Evolutionary conservation across 108 stramenopile species (phyloP), one percentile per base, ranked within the genome.

Genomic region (Cyclotella choctawhatcheeana): DNA sequence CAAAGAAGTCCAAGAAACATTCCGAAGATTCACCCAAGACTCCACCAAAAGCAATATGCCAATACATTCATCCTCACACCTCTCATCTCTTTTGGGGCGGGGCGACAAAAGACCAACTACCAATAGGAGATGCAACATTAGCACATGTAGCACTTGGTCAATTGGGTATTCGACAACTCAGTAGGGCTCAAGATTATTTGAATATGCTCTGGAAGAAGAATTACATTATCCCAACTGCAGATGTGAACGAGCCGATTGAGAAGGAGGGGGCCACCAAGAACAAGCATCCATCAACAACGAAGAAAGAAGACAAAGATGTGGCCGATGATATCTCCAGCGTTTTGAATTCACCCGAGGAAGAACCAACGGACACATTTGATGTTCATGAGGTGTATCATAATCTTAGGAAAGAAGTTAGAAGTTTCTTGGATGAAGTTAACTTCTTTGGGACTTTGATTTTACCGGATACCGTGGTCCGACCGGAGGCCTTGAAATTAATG

Each of bases 381-480:
- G 77, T 78, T 54, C 81, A 78, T 44, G 66, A 67, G 43, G 44
- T 69, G 3, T 82, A 82, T 67, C 81, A 82, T 24, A 78, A 82
- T 47, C 32, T 74, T 37, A 65, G 81, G 14, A 82, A 82, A 56
- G 81, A 82, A 48, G 21, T 82, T 14, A 52, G 81, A 16, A 82
- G 81, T 33, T 82, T 82, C 31, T 50, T 78, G 13, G 81, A 82
- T 50, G 73, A 67, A 35, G 40, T 78, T 2, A 73, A 78, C 51
- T 48, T 82, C 50, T 78, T 82, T 60, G 81, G 77, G 25, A 34
- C 50, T 2, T 61, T 67, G 35, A 62, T 81, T 29, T 61, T 81
- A 13, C 64, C 71, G 7, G 63, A 59, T 48, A 26, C 63, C 5
- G 32, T 52, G 25, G 48, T 70, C 2, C n/a, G 54, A 30, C 69